Percentiles rank a stretch among this genome's conserved stretches.
These are phyloP conservation scores for Argentina anserina DNA, from an alignment of 306 rosid genomes.

Conservation along the genomic window DNA sequence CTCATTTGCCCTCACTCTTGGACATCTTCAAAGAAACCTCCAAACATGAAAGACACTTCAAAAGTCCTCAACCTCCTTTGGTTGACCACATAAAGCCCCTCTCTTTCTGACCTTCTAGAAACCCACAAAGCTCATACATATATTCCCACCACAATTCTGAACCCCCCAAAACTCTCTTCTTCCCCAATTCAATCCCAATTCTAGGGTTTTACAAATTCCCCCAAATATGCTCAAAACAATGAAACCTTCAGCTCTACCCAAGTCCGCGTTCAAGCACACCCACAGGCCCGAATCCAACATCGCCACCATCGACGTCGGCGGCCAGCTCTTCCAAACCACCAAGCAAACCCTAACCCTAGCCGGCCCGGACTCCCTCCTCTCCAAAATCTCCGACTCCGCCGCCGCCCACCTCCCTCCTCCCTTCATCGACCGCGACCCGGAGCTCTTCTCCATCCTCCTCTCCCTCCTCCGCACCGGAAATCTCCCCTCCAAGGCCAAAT, in stretches of 20 bases:
- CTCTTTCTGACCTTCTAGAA: background rate
- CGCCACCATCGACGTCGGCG: conserved; percentile 76
- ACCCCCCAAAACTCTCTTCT: too few species aligned
- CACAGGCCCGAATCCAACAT: conserved; percentile 44
- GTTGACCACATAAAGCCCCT: background rate
- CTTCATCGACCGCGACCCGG: conserved; percentile 87
- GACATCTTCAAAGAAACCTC: background rate
- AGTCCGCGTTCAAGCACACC: conserved; percentile 16
- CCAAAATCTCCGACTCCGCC: conserved; percentile 33
- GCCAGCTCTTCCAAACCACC: conserved; percentile 82
- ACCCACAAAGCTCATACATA: background rate
- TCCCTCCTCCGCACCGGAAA: conserved; percentile 88
- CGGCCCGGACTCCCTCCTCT: conserved; percentile 55
- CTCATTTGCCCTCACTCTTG: background rate
- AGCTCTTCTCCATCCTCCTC: conserved; percentile 69
- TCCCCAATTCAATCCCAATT: background rate
- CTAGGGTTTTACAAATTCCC: background rate
- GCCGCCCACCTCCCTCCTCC: conserved; percentile 23
- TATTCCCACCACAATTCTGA: too few species aligned
- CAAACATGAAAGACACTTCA: background rate
- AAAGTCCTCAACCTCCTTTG: background rate
- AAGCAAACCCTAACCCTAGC: conserved; percentile 71
- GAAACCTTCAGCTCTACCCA: conserved; percentile 35
- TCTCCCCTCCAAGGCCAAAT: conserved; percentile 77
- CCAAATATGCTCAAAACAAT: conserved; percentile 15